Evolutionary conservation across 108 stramenopile genomes (phyloP), one percentile per base, ranked within the genome.

Genomic region (Nannochloropsis gaditana): DNA sequence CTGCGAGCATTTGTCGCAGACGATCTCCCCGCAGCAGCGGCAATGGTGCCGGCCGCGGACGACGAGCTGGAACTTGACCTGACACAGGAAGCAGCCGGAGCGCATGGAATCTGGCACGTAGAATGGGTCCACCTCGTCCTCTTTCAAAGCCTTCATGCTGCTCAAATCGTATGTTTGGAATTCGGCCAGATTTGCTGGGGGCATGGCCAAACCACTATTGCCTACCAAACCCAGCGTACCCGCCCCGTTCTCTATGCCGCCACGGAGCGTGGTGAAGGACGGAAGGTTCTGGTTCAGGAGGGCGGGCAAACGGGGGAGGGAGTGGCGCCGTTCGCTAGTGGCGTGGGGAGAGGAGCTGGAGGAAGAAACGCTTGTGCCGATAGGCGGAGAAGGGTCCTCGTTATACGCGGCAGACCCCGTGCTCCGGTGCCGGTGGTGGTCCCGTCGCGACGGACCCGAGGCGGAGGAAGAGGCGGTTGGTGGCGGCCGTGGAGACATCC

Each of bases 1-100:
- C n/a, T 73, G 59, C 15, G 59, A 73, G 59, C 59, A 73, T 73
- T 73, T 73, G 15, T 73, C 59, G 59, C 59, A 73, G 59, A 73
- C n/a, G 59, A 73, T 73, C n/a, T 73, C 59, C 15, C 59, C 59
- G 8, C 59, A 73, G 59, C 59, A 73, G 19, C 59, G 15, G 59
- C 59, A 73, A 73, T 73, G 59, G n/a, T 73, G 59, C 3, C 59
- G 59, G 19, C 59, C 59, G 59, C 59, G 59, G 19, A 73, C 59
- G 19, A 73, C 59, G 19, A 73, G 59, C 8, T 73, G 59, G 59
- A 73, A 73, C 59, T 73, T 73, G 59, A 73, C n/a, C 6, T n/a
- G 19, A 73, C 59, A 73, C n/a, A 73, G 8, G 8, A 15, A n/a
- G 59, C 59, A 73, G 59, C 59, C 59, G 15, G 59, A n/a, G 15